These are phyloP conservation scores for Epichloe sp. DNA, from an alignment of 2,329 filamentous ascomycete genomes.

Conservation along the genomic window DNA sequence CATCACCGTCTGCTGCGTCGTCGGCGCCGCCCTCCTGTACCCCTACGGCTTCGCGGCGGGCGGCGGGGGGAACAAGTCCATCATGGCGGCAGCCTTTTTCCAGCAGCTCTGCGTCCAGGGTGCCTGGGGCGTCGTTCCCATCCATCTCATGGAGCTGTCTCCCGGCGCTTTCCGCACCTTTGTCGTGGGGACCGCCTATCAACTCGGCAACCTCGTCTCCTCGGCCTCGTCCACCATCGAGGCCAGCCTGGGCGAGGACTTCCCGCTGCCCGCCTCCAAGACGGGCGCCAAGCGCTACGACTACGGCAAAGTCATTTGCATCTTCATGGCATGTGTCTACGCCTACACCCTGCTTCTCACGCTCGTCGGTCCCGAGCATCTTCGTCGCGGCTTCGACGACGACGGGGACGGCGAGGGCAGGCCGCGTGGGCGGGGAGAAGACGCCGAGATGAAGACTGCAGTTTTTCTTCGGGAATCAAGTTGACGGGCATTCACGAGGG, in stretches of 20 bases:
- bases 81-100: slow-evolving; percentile 76
- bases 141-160: slow-evolving; percentile 65
- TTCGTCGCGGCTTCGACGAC: slow-evolving; percentile 30
- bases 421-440: not conserved
- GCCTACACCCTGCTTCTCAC: slow-evolving; percentile 48
- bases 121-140: slow-evolving; percentile 64
- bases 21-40: slow-evolving; percentile 67
- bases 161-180: slow-evolving; percentile 62
- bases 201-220: slow-evolving; percentile 63
- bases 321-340: slow-evolving; percentile 82
- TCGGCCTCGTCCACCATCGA: slow-evolving; percentile 64
- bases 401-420: not conserved
- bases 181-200: slow-evolving; percentile 61
- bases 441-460: slow-evolving; percentile 1
- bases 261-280: slow-evolving; percentile 50
- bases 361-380: slow-evolving; percentile 45
- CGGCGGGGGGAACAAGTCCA: slow-evolving; percentile 28
- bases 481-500: no score
- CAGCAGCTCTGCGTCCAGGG: slow-evolving; percentile 70
- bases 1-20: slow-evolving; percentile 49
- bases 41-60: slow-evolving; percentile 58
- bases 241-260: slow-evolving; percentile 59
- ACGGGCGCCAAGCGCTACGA: slow-evolving; percentile 43
- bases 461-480: no score
- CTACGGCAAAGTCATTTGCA: slow-evolving; percentile 76